Base-by-base conservation (phyloP, 1,284 basidiomycete species). In the Cutaneotrichosporon mucoides region DNA sequence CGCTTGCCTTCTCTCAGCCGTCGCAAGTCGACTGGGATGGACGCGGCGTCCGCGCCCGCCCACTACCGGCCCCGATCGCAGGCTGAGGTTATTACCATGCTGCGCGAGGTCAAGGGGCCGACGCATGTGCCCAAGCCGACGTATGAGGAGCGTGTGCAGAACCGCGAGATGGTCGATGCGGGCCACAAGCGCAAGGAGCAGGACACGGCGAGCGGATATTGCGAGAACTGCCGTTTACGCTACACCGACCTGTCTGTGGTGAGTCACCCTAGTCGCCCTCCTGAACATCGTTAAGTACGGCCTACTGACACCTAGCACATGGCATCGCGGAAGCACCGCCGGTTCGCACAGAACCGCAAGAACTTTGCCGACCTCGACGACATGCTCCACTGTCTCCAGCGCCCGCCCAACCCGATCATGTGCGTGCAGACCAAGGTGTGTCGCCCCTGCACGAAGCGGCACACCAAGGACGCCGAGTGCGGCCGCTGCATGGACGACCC, bases 141-240 rank as follows among this genome's bases (percentile, higher is more conserved):
- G 5, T 68, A 54, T 12, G 67, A 70, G 47, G 65, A 63, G 67
- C 62, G 68, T 61, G 68, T 59, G 11, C 58, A 56, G 44, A 76
- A 76, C 60, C 59, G 70, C 48, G 65, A 68, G 44, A 70, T 70
- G 47, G 73, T 75, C 1, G 65, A 71, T 7, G 59, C 66, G 33
- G 70, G 71, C 2, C 59, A 64, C 53, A 75, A 71, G 57, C 70
- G 65, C n/a, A 66, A 90, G 92, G 79, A 88, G 84, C 54, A 88
- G 84, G 71, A 97, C 92, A 76, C 91, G 8, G 70, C 70, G 33
- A 58, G 94, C 6, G 96, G 96, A 8, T 99, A 98, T 78, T 99
- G 96, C 78, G 96, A 99, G 75, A 96, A 94, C 76, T 99, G 96
- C 77, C 84, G 95, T 24, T 73, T 84, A 57, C 91, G 92, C 75